phyloP scores from a whole-genome alignment of 306 rosid species.

The Cucumis melo region DNA sequence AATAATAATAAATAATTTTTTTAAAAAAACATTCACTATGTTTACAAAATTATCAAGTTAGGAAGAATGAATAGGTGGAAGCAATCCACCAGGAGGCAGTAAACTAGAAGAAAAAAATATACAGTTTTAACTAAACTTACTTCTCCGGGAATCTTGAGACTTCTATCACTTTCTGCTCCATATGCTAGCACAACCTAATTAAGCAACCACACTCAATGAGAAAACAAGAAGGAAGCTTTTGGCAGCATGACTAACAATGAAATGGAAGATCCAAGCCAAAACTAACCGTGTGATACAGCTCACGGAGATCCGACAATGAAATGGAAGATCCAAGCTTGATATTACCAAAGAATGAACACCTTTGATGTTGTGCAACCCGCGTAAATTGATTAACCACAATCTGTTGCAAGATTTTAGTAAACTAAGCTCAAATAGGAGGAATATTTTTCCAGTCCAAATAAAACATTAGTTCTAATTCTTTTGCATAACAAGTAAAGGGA shows the following conservation, averaged over 20 bases:
- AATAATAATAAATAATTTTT: too few species aligned
- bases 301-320: constrained; percentile 57
- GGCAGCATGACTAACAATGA: background rate
- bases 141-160: constrained; percentile 74
- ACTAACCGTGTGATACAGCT: constrained; percentile 66
- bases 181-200: constrained; percentile 84
- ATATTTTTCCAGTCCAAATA: background rate
- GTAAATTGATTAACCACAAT: constrained; percentile 74
- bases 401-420: constrained; percentile 60
- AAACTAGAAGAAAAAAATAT: background rate
- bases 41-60: background rate
- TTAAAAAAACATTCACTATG: background rate
- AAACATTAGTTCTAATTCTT: background rate
- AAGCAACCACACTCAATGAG: constrained; percentile 6
- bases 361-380: constrained; percentile 43
- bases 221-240: constrained; percentile 8
- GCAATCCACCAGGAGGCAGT: constrained; percentile 14
- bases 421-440: constrained; percentile 28
- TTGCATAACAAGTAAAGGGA: background rate
- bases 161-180: constrained; percentile 93
- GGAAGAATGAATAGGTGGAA: constrained; percentile 1
- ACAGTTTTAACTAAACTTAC: constrained; percentile 26
- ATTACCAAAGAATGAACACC: constrained; percentile 67
- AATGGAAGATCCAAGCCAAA: constrained; percentile 13
- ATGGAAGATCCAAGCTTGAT: constrained; percentile 53